Base-by-base conservation (phyloP, 208 protist genomes). In the Phytomonas francai region DNA sequence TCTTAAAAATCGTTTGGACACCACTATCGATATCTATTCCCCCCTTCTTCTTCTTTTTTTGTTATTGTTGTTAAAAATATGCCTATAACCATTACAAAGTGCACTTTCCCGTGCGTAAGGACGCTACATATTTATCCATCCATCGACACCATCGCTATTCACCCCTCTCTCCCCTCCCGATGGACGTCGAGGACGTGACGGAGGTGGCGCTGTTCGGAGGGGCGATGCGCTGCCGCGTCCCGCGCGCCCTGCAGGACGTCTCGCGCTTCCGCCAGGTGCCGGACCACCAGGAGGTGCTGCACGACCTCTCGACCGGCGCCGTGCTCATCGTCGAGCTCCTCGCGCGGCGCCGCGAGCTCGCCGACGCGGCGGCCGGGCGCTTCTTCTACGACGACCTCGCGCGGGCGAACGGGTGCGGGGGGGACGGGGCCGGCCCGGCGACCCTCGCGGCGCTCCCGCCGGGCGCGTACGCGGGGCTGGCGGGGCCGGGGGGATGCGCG, bases 221-320 rank as follows among this genome's bases (percentile, higher is more conserved):
- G 1, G 88, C 88, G 29, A 90, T 94, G 70, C 68, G 65, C 27
- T 77, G 77, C 25, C 12, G 51, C 5, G 57, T 92, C 28, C 80
- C 84, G 14, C 25, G 32, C 9, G 30, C 66, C 31, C 68, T 83
- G 62, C 65, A 63, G 0, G 88, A 94, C 67, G 80, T 88, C 33
- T 91, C 84, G n/a, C 70, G 78, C 45, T 80, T 88, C 27, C 79
- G 85, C 3, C 84, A 89, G 56, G 81, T 94, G 45, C 88, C 88
- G 2, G 88, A 94, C 73, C 78, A 86, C 39, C 85, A 92, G 60
- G 85, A 94, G 59, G 85, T 94, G 62, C 89, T 84, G 73, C 60
- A 63, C 0, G 78, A 94, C 66, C 67, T 71, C 1, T 65, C 65
- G 63, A 90, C 81, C 7, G 84, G 85, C 19, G 76, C 77, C 8